Evolutionary conservation across 495 filamentous ascomycete species (phyloP), one percentile per base, ranked within the genome.

Genomic region (Talaromyces stipitatus): DNA sequence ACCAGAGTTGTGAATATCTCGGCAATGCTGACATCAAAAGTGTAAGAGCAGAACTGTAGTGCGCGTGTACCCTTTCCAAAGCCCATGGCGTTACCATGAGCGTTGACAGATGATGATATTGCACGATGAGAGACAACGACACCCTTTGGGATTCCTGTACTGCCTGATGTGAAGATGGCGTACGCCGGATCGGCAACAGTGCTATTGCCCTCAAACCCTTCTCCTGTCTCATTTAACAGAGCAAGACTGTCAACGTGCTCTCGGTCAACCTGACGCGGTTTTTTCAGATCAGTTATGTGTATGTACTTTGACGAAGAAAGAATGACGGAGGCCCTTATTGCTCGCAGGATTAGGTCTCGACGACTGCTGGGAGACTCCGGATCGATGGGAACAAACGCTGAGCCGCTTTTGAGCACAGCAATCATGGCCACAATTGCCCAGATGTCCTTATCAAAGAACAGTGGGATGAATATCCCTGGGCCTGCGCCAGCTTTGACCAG

Each of bases 81-180:
- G n/a, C n/a, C n/a, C n/a, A n/a, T n/a, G n/a, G n/a, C n/a, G n/a
- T n/a, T n/a, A n/a, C n/a, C n/a, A n/a, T n/a, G n/a, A n/a, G n/a
- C n/a, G n/a, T n/a, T n/a, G n/a, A n/a, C n/a, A n/a, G n/a, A n/a
- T n/a, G n/a, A n/a, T n/a, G n/a, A n/a, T n/a, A n/a, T n/a, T 56
- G 52, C 29, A 8, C 14, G 67, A 57, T 86, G 82, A 1, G 83
- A 85, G 16, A 90, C 74, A 24, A 87, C 73, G 6, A 89, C 85
- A 11, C 88, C 88, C 64, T 91, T 91, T 0, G 88, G 87, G 1
- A 70, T 66, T 0, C 88, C 88, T 0, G 82, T 88, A 26, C 76
- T 84, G 2, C 86, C 86, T 23, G 81, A 85, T 0, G 87, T 90
- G 64, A 85, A 89, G 10, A 88, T 80, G 3, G 82, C 71, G 64